These are phyloP conservation scores for Lactarius psammicola DNA, from an alignment of 768 basidiomycete genomes.

Conservation along the genomic window DNA sequence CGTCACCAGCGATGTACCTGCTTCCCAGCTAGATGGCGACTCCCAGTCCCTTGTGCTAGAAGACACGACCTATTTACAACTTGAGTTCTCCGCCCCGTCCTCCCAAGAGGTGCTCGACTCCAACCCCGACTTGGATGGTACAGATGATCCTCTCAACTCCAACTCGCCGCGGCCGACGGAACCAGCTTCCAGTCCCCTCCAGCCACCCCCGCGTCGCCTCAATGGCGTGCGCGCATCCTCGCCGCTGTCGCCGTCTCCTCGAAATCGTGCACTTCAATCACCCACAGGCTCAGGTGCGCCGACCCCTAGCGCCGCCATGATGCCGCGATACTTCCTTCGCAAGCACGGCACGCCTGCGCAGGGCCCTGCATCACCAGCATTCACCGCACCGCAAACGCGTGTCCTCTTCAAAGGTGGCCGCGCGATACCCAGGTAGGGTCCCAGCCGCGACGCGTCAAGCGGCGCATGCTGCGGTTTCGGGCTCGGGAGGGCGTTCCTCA, in stretches of 20 bases:
- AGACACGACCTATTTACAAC: slow-evolving; percentile 40
- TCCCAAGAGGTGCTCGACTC: slow-evolving; percentile 16
- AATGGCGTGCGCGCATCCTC: background rate
- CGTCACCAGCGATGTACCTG: slow-evolving; percentile 35
- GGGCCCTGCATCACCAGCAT: background rate
- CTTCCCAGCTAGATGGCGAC: slow-evolving; percentile 40
- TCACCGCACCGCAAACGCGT: slow-evolving; percentile 17
- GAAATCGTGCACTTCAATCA: slow-evolving; percentile 6
- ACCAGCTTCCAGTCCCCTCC: background rate
- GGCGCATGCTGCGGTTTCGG: slow-evolving; percentile 18
- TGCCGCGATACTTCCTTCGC: slow-evolving; percentile 34
- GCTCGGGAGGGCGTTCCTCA: slow-evolving; percentile 23
- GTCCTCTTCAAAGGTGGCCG: background rate
- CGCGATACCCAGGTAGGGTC: slow-evolving; percentile 14
- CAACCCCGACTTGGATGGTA: background rate
- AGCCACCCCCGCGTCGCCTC: background rate
- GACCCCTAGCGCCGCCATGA: background rate
- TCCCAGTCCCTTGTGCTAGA: slow-evolving; percentile 35
- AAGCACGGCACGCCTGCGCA: slow-evolving; percentile 16
- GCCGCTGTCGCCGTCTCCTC: slow-evolving; percentile 17
- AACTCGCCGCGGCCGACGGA: slow-evolving; percentile 6
- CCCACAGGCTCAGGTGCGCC: background rate
- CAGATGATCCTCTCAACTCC: background rate
- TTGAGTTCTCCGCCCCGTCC: slow-evolving; percentile 36
- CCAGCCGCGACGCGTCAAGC: slow-evolving; percentile 24